phyloP scores from a whole-genome alignment of 495 filamentous ascomycete species.

The Stereocaulon alpinum region DNA sequence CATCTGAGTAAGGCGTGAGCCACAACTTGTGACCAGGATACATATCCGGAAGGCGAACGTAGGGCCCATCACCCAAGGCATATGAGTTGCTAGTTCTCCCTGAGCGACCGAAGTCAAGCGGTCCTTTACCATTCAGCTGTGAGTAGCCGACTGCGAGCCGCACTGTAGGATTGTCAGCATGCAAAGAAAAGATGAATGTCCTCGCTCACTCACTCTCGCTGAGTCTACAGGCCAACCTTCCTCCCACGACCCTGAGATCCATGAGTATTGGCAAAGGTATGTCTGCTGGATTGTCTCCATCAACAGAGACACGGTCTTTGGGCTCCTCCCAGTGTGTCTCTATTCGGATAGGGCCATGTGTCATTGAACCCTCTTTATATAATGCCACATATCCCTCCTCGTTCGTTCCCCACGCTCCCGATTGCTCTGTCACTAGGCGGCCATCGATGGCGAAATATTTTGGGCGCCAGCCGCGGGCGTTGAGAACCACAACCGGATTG shows the following conservation, averaged over 20 bases:
- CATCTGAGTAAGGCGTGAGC: neutral
- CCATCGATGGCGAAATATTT: conserved; percentile 10
- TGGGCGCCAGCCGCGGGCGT: conserved; percentile 10
- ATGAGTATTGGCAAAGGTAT: neutral
- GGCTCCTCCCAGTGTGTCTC: conserved; percentile 11
- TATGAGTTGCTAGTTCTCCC: neutral
- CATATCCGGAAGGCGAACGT: conserved; percentile 1
- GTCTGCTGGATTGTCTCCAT: neutral
- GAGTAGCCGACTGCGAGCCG: too few relatives aligned
- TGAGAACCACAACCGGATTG: neutral
- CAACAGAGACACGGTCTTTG: neutral
- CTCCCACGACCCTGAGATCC: conserved; percentile 9
- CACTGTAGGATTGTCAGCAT: neutral
- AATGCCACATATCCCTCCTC: conserved; percentile 4
- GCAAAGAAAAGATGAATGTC: neutral
- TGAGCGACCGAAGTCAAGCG: neutral
- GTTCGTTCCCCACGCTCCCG: conserved; percentile 7
- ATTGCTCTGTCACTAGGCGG: conserved; percentile 4
- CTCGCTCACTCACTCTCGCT: neutral
- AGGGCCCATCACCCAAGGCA: neutral
- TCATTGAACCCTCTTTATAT: conserved; percentile 3
- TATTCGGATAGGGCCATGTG: neutral
- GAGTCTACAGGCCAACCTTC: conserved; percentile 1
- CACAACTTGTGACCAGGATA: conserved; percentile 4
- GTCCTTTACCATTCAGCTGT: neutral